Evolutionary conservation across 495 filamentous ascomycete species (phyloP).

Genomic region (Neurospora sp.): DNA sequence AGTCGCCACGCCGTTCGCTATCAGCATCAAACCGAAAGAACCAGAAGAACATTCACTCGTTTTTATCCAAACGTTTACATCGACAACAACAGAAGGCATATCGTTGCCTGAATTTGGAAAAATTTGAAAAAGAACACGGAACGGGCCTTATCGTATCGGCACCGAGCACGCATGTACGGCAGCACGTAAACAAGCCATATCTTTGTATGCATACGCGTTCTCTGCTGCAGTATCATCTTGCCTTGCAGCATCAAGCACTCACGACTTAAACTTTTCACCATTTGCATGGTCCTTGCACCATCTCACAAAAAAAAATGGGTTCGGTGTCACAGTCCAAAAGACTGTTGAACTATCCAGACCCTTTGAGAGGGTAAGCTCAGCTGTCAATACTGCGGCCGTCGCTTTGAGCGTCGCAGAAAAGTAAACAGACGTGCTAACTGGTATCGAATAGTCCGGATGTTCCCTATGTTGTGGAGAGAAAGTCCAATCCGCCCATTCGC

Average conservation of each 20-base stretch:
- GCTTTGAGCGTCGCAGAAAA: not conserved
- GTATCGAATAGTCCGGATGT: conserved; percentile 16
- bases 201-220: not conserved
- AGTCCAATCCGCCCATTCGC: conserved; percentile 16
- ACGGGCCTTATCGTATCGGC: not conserved
- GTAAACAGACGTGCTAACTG: not conserved
- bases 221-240: not conserved
- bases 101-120: not conserved
- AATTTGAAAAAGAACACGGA: not conserved
- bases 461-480: conserved; percentile 18
- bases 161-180: not conserved
- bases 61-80: not conserved
- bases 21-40: not conserved
- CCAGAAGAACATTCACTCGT: not conserved
- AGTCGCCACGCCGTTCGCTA: not conserved
- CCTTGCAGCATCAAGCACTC: not conserved
- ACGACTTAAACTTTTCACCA: not conserved
- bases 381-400: not conserved
- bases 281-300: not conserved
- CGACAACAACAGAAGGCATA: not conserved
- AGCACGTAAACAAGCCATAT: not conserved
- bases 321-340: not conserved
- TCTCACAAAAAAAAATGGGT: conserved; percentile 4
- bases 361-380: conserved; percentile 13
- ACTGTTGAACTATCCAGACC: conserved; percentile 13